Conservation (phyloP, 208 protist species). For the Trypanosoma caninum region DNA sequence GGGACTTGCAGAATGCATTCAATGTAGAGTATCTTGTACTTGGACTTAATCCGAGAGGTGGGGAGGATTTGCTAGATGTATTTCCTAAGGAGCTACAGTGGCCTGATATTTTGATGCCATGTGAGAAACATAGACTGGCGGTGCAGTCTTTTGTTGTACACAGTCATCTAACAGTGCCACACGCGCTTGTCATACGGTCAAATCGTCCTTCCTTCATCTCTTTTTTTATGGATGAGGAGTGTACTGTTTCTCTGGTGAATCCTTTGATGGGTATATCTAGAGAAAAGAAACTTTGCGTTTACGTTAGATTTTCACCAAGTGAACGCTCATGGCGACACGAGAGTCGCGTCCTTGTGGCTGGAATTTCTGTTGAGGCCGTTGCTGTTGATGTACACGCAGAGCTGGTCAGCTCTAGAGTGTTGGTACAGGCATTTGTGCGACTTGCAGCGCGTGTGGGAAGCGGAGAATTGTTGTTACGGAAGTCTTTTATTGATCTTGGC, state of each 20-base stretch:
- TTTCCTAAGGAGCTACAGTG: constrained; percentile 63
- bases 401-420: constrained; percentile 25
- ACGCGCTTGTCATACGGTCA: constrained; percentile 68
- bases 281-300: constrained; percentile 66
- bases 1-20: constrained; percentile 58
- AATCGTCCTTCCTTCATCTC: constrained; percentile 70
- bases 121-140: constrained; percentile 39
- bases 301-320: constrained; percentile 62
- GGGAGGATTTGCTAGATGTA: constrained; percentile 55
- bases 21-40: constrained; percentile 76
- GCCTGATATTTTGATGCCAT: constrained; percentile 68
- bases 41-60: constrained; percentile 69
- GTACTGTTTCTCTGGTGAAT: constrained; percentile 53
- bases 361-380: constrained; percentile 74
- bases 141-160: constrained; percentile 65
- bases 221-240: constrained; percentile 73
- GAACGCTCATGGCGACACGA: constrained; percentile 37
- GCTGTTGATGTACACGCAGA: constrained; percentile 5
- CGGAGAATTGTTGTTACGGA: constrained; percentile 40
- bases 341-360: constrained; percentile 46
- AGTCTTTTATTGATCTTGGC: constrained; percentile 42
- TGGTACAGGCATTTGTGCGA: constrained; percentile 41
- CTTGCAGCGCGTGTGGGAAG: constrained; percentile 51
- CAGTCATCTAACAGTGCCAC: constrained; percentile 53
- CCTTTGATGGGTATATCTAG: constrained; percentile 53